phyloP scores from a whole-genome alignment of 768 basidiomycete genomes.

The Leccinum obscurum region DNA sequence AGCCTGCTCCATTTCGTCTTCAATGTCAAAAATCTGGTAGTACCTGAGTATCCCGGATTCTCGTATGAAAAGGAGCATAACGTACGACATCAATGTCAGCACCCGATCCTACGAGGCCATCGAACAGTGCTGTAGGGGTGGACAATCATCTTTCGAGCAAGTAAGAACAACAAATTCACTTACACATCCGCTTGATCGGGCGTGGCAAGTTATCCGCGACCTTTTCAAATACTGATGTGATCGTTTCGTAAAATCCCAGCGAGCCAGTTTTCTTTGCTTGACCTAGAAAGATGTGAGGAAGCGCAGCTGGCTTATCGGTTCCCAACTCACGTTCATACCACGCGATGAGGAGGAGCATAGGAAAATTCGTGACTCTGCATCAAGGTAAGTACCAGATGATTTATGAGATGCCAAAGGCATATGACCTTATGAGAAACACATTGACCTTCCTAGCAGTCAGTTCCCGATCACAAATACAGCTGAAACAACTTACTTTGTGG shows the following conservation, averaged over 20 bases:
- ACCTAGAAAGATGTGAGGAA: slow-evolving; percentile 19
- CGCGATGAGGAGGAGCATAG: slow-evolving; percentile 76
- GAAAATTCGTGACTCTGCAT: slow-evolving; percentile 75
- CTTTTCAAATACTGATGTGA: slow-evolving; percentile 65
- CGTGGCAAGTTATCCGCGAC: slow-evolving; percentile 76
- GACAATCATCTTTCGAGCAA: neutral
- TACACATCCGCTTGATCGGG: slow-evolving; percentile 71
- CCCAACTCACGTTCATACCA: slow-evolving; percentile 67
- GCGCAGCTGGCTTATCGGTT: neutral
- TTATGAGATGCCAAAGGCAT: neutral
- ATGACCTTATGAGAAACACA: slow-evolving; percentile 81
- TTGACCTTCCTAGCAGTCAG: slow-evolving; percentile 57
- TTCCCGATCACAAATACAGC: slow-evolving; percentile 8
- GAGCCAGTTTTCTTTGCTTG: slow-evolving; percentile 72
- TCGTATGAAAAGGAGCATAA: neutral
- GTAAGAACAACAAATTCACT: slow-evolving; percentile 27
- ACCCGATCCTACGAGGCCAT: slow-evolving; percentile 71
- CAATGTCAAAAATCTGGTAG: slow-evolving; percentile 73
- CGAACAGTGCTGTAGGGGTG: slow-evolving; percentile 63
- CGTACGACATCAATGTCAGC: slow-evolving; percentile 75
- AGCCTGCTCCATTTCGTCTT: slow-evolving; percentile 47
- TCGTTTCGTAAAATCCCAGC: slow-evolving; percentile 68
- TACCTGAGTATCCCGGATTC: neutral
- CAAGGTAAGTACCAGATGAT: neutral
- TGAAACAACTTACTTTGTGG: slow-evolving; percentile 70